Evolutionary conservation across 371 early-diverging fungal species (phyloP), one percentile per base, ranked within the genome.

Genomic region (Enterocytospora artemiae): DNA sequence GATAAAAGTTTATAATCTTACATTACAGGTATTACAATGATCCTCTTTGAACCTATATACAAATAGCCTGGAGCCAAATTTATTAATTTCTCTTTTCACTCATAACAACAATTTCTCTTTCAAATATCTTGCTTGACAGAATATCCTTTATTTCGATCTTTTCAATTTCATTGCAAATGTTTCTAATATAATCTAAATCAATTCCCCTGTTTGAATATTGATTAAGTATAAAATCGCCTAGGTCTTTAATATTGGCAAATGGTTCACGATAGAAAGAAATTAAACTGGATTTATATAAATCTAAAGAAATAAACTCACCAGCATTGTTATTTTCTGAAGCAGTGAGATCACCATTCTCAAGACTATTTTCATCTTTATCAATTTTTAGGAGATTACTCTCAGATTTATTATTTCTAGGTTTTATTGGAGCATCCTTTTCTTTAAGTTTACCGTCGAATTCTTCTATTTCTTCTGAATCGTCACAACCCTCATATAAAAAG

Each of bases 401-500:
- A 67, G 49, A 28, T 48, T 67, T 4, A 44, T 9, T 4, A 37
- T 16, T 31, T 60, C 52, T 32, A 61, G 55, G 27, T 45, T 18
- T 2, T 41, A 4, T 59, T 61, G 24, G 61, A 60, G 9, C 22
- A 28, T 20, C 25, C 33, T 59, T 60, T 52, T 18, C 37, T 49
- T n/a, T 7, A 18, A 50, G 45, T 60, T n/a, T n/a, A n/a, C n/a
- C n/a, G n/a, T n/a, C n/a, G n/a, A n/a, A n/a, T n/a, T n/a, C n/a
- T n/a, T n/a, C 41, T 64, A 44, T 44, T 70, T 61, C 18, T 5
- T 12, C 24, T 59, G 2, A 24, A 70, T 60, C 33, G 48, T 50
- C 12, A 22, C 14, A 20, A 70, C 22, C 27, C 36, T 22, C n/a
- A 14, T 41, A 16, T 52, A 27, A 16, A 69, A 37, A 46, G 22